Conservation (phyloP, 345 rosid genomes). For the Tarenaya hassleriana region DNA sequence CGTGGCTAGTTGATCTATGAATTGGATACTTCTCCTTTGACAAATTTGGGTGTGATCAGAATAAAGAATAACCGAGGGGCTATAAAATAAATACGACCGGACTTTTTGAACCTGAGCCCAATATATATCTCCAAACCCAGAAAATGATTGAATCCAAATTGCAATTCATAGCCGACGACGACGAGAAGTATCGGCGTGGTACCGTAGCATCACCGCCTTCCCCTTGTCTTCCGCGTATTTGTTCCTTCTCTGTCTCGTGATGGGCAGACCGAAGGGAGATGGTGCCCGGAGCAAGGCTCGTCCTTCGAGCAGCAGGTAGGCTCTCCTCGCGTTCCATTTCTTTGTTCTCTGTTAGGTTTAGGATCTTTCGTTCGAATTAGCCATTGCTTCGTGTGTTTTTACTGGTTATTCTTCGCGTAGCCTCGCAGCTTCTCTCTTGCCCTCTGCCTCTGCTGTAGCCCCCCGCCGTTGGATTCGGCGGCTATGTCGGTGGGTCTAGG, state of each 20-base stretch:
- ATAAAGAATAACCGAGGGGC: not conserved
- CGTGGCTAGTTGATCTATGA: too few relatives aligned
- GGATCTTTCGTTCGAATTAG: not conserved
- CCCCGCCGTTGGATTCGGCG: constrained; percentile 71
- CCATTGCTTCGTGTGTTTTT: constrained; percentile 4
- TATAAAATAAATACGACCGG: not conserved
- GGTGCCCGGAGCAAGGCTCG: constrained; percentile 72
- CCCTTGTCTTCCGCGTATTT: not conserved
- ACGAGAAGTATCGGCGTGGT: too few relatives aligned
- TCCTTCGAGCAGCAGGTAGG: constrained; percentile 94
- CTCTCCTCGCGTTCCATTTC: not conserved
- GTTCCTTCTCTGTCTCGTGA: constrained; percentile 15
- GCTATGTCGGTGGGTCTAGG: constrained; percentile 79
- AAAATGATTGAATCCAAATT: constrained; percentile 1
- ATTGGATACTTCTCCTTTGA: too few relatives aligned
- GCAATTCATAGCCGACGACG: constrained; percentile 24
- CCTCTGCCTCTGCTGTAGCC: constrained; percentile 53
- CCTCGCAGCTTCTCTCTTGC: constrained; percentile 69
- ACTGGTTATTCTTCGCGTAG: constrained; percentile 29
- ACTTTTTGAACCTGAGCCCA: constrained; percentile 15
- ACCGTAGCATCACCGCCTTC: constrained; percentile 17
- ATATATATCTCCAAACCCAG: not conserved
- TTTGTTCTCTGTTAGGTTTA: not conserved
- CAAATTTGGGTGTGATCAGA: not conserved
- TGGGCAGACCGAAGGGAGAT: constrained; percentile 89